Evolutionary conservation across 805 yeast species (phyloP).

Genomic region (Candida peoriensis): DNA sequence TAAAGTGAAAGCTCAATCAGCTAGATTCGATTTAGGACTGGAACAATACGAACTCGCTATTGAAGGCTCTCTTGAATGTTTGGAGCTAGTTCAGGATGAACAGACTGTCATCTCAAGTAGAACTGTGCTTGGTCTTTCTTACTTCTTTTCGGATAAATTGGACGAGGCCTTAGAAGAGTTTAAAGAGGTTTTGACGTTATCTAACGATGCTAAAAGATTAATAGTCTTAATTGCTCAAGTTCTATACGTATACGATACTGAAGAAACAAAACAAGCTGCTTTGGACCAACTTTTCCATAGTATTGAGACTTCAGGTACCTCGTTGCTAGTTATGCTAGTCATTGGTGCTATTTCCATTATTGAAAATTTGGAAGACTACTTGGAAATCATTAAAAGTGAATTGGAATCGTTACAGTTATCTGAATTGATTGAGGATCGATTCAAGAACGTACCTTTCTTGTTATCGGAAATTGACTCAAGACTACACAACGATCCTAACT

Average conservation of each 20-base stretch:
- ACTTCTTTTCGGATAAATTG: conserved; percentile 59
- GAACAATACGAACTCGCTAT: conserved; percentile 53
- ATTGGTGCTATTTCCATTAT: conserved; percentile 76
- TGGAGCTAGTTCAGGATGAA: conserved; percentile 39
- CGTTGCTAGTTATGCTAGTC: conserved; percentile 61
- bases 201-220: conserved; percentile 59
- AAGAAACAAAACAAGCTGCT: conserved; percentile 79
- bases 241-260: conserved; percentile 66
- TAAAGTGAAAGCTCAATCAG: conserved; percentile 59
- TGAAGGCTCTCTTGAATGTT: conserved; percentile 52
- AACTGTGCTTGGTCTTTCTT: conserved; percentile 66
- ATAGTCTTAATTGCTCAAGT: conserved; percentile 74
- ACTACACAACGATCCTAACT: conserved; percentile 24
- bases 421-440: conserved; percentile 45
- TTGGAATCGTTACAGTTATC: conserved; percentile 44
- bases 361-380: conserved; percentile 53
- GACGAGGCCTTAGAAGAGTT: conserved; percentile 66
- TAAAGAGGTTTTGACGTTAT: conserved; percentile 50
- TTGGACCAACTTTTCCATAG: conserved; percentile 71
- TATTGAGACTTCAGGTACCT: conserved; percentile 60
- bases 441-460: conserved; percentile 53
- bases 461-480: conserved; percentile 45
- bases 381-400: conserved; percentile 63
- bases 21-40: conserved; percentile 65
- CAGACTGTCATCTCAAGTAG: conserved; percentile 48